Percentiles rank a stretch among this genome's conserved stretches.
Evolutionary conservation across 192 early-diverging fungal species (phyloP).

Genomic region (Obelidium mucronatum): DNA sequence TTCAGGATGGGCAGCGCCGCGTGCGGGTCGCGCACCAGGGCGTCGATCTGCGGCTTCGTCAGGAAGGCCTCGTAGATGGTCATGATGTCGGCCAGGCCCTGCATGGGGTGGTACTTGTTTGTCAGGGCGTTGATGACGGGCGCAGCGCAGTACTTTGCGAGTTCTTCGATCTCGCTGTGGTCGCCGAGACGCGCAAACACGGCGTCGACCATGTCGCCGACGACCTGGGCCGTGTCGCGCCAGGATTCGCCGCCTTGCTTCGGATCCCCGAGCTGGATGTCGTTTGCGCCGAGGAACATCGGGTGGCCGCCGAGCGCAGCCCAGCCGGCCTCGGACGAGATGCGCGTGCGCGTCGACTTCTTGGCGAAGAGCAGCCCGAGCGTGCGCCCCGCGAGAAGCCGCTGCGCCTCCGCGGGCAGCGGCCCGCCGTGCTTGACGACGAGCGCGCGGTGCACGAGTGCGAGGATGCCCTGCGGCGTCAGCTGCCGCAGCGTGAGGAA

Average conservation of each 20-base stretch:
- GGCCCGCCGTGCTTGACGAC: slow-evolving; percentile 69
- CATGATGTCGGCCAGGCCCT: slow-evolving; percentile 95
- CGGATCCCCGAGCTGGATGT: slow-evolving; percentile 86
- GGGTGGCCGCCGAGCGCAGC: slow-evolving; percentile 93
- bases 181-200: slow-evolving; percentile 92
- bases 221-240: slow-evolving; percentile 86
- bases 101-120: slow-evolving; percentile 94
- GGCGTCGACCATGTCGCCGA: slow-evolving; percentile 93
- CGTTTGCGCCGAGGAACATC: slow-evolving; percentile 93
- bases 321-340: slow-evolving; percentile 91
- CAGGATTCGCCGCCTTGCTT: slow-evolving; percentile 87
- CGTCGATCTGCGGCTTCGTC: background rate
- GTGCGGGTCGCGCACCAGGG: slow-evolving; percentile 38
- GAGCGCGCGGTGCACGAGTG: slow-evolving; percentile 78
- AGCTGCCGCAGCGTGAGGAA: slow-evolving; percentile 86
- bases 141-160: slow-evolving; percentile 86
- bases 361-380: slow-evolving; percentile 95
- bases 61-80: slow-evolving; percentile 87
- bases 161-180: slow-evolving; percentile 87
- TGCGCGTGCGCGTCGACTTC: slow-evolving; percentile 93
- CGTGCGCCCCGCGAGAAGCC: slow-evolving; percentile 72
- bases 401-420: background rate
- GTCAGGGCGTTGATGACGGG: slow-evolving; percentile 98
- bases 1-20: slow-evolving; percentile 59
- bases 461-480: slow-evolving; percentile 75